Percentiles rank a stretch among this genome's conserved stretches.
Conservation (phyloP, 2,329 filamentous ascomycete species). For the Colletotrichum sp. region DNA sequence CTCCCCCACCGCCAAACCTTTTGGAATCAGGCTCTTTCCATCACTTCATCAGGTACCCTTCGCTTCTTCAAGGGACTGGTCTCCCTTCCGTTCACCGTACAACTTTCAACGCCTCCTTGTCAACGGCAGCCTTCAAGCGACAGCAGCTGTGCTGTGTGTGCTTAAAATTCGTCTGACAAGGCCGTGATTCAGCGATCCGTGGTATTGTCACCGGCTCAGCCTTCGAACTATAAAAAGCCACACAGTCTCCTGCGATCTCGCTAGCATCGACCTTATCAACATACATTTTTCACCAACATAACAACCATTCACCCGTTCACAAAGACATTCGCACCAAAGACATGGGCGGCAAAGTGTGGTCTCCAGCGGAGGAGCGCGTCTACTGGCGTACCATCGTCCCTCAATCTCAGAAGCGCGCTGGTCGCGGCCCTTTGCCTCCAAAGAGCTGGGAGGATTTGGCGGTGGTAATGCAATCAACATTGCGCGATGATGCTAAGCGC, state of each 20-base stretch:
- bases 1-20: background rate
- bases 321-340: constrained; percentile 25
- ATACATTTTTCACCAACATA: background rate
- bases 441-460: constrained; percentile 43
- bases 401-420: constrained; percentile 37
- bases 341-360: constrained; percentile 60
- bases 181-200: background rate
- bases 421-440: constrained; percentile 23
- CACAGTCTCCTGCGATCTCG: background rate
- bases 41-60: background rate
- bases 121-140: background rate
- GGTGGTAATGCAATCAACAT: constrained; percentile 38
- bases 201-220: background rate
- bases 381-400: constrained; percentile 52
- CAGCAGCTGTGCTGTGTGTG: background rate
- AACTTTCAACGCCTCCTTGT: background rate
- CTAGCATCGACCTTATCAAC: background rate
- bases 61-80: background rate
- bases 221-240: background rate
- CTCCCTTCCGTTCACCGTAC: background rate
- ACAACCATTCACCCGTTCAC: background rate
- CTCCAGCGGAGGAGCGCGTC: constrained; percentile 48
- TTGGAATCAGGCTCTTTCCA: background rate
- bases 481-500: constrained; percentile 40
- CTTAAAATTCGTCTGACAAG: background rate